These are phyloP conservation scores for Boletellus emodensis DNA, from an alignment of 768 basidiomycete genomes.

Conservation along the genomic window DNA sequence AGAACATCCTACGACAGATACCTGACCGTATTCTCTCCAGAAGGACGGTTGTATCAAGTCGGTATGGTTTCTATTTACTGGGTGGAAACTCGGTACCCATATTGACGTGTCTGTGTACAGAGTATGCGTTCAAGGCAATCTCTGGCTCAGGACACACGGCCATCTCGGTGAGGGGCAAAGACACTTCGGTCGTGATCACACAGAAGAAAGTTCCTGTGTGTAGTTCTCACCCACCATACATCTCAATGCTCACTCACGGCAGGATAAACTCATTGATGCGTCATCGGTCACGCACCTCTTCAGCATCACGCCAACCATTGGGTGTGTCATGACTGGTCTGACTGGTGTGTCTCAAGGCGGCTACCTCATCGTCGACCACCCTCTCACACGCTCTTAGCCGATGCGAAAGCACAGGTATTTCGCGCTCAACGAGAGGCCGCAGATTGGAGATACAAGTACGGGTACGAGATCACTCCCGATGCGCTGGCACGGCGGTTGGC, in stretches of 20 bases:
- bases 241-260: not conserved
- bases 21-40: constrained; percentile 95
- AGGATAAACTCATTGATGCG: constrained; percentile 98
- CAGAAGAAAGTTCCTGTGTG: constrained; percentile 97
- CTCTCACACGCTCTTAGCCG: constrained; percentile 50
- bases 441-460: constrained; percentile 92
- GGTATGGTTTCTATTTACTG: constrained; percentile 48
- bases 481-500: constrained; percentile 92
- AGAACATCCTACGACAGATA: constrained; percentile 95
- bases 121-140: constrained; percentile 99
- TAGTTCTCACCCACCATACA: constrained; percentile 13
- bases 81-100: not conserved
- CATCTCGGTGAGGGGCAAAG: constrained; percentile 88
- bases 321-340: constrained; percentile 97
- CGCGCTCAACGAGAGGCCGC: constrained; percentile 88
- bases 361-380: not conserved
- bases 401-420: constrained; percentile 84
- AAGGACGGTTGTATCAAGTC: constrained; percentile 98
- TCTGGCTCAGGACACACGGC: constrained; percentile 95
- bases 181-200: constrained; percentile 93
- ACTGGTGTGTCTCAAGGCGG: constrained; percentile 54
- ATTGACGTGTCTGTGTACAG: constrained; percentile 38
- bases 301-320: constrained; percentile 93
- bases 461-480: constrained; percentile 97
- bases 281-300: constrained; percentile 93